Evolutionary conservation across 805 yeast genomes (phyloP), one percentile per base, ranked within the genome.

Genomic region (Kazachstania africana): DNA sequence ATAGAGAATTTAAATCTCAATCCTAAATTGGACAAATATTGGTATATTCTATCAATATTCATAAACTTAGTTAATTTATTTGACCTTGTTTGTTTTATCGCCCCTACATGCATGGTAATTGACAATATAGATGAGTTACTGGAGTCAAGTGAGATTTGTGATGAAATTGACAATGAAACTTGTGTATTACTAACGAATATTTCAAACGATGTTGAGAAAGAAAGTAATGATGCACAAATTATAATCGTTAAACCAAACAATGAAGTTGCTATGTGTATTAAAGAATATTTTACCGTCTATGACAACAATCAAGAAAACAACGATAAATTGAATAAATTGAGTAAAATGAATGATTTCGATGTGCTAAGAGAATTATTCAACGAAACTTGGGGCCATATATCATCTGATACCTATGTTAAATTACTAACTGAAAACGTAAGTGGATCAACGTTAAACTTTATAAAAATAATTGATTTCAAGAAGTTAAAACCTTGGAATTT

Each of bases 111-210:
- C 17, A 34, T 51, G 43, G 43, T 51, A 4, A 28, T 46, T 13
- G 41, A 47, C 24, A 53, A 51, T 31, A 42, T 50, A 16, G 59
- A 54, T 31, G 57, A 51, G 29, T 40, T 54, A 20, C 36, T 54
- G 16, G 44, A 39, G 4, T 37, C 39, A 12, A 38, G 40, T 14
- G 50, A 44, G 26, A 42, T 53, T 5, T 36, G 43, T 25, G 39
- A 43, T 16, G 56, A 53, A 32, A 51, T 54, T 22, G 60, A 55
- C 34, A 55, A 55, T 32, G 60, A 55, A 34, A 55, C 58, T 1
- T 55, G 59, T 35, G 55, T 55, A 2, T 31, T 54, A 26, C 38
- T 54, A 21, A 44, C 52, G n/a, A 53, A 53, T 35, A n/a, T n/a
- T n/a, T n/a, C n/a, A n/a, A n/a, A n/a, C n/a, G n/a, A n/a, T n/a